Evolutionary conservation across 768 basidiomycete genomes (phyloP).

Genomic region (Boletus pseudopeckii): DNA sequence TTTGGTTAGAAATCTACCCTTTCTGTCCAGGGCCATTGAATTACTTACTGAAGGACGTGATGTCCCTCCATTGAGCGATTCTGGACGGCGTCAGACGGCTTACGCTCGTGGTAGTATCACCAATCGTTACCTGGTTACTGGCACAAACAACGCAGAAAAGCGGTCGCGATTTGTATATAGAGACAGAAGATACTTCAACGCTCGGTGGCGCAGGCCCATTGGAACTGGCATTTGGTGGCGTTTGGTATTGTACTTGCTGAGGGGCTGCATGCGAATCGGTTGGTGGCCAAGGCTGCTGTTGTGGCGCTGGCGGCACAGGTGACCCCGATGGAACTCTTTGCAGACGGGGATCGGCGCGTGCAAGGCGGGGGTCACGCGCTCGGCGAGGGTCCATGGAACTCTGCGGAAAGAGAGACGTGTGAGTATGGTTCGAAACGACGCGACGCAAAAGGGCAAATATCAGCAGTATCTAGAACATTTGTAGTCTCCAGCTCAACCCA

Average conservation of each 20-base stretch:
- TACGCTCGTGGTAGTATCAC: not conserved
- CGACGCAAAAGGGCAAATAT: slow-evolving; percentile 35
- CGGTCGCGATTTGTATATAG: slow-evolving; percentile 62
- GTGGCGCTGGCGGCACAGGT: slow-evolving; percentile 29
- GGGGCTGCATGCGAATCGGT: slow-evolving; percentile 9
- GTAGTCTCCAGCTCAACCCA: slow-evolving; percentile 74
- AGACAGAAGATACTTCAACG: slow-evolving; percentile 8
- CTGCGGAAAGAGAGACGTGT: slow-evolving; percentile 9
- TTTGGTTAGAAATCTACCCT: slow-evolving; percentile 5
- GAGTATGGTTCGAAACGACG: slow-evolving; percentile 13
- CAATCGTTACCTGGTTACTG: slow-evolving; percentile 82
- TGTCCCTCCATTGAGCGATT: slow-evolving; percentile 99
- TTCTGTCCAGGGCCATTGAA: not conserved
- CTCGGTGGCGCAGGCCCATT: not conserved
- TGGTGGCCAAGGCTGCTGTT: slow-evolving; percentile 26
- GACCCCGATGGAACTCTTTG: slow-evolving; percentile 45
- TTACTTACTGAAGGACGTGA: slow-evolving; percentile 76
- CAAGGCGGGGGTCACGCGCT: slow-evolving; percentile 78
- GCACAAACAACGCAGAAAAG: slow-evolving; percentile 98
- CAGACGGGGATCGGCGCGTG: slow-evolving; percentile 63
- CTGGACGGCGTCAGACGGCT: slow-evolving; percentile 39
- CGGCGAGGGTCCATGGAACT: slow-evolving; percentile 70
- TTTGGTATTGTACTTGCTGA: slow-evolving; percentile 20
- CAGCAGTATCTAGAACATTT: slow-evolving; percentile 95
- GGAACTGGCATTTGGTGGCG: slow-evolving; percentile 8